Percentiles rank a stretch among this genome's conserved stretches.
Conservation (phyloP, 176 grass and related monocot species). For the Raddia guianensis region DNA sequence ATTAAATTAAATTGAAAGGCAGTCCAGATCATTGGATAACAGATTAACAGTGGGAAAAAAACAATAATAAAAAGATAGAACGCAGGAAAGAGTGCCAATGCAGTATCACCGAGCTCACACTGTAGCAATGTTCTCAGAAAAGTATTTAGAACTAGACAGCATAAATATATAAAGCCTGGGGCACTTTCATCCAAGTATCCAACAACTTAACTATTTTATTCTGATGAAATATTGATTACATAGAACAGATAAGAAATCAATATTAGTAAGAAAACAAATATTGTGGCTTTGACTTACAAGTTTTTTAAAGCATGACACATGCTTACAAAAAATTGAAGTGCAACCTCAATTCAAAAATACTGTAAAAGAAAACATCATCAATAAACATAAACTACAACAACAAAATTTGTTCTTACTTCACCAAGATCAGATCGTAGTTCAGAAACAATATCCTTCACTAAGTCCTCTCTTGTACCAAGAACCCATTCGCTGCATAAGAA, state of each 20-base stretch:
- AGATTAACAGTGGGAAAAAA: neutral
- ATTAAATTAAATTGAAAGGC: neutral
- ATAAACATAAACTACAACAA: constrained; percentile 7
- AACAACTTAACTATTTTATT: neutral
- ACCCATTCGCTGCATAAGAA: constrained; percentile 85
- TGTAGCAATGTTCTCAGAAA: constrained; percentile 12
- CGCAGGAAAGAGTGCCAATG: neutral
- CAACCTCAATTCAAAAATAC: constrained; percentile 16
- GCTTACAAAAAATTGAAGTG: constrained; percentile 19
- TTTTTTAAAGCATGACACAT: constrained; percentile 2
- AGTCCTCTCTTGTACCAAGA: constrained; percentile 92
- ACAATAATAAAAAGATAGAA: neutral
- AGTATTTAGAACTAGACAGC: neutral
- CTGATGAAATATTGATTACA: constrained; percentile 9
- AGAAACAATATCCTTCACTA: constrained; percentile 77
- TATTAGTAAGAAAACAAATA: constrained; percentile 8
- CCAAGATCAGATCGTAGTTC: constrained; percentile 89
- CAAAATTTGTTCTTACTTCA: constrained; percentile 60
- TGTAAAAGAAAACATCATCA: constrained; percentile 4
- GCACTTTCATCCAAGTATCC: constrained; percentile 7
- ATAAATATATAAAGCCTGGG: constrained; percentile 6
- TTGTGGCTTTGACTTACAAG: neutral
- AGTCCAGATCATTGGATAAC: constrained; percentile 8
- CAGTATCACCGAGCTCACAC: neutral
- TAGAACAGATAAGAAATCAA: constrained; percentile 11